Percentiles rank a stretch among this genome's conserved stretches.
These are phyloP conservation scores for Wallacemonas sp. DNA, from an alignment of 208 protist genomes.

Conservation along the genomic window DNA sequence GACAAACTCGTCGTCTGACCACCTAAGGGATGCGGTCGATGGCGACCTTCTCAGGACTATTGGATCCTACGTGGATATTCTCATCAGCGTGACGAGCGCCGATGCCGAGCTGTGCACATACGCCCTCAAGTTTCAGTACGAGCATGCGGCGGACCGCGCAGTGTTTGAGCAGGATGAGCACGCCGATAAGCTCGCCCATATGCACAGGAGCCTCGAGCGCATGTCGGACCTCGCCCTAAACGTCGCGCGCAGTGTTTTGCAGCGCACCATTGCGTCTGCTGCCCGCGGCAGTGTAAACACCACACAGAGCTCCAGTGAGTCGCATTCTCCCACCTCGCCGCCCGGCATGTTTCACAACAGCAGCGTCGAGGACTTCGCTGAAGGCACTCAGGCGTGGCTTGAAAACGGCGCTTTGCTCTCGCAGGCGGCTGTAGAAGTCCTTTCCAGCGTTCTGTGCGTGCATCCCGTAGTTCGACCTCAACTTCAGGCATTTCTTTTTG, in stretches of 20 bases:
- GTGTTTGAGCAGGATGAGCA: slow-evolving; percentile 56
- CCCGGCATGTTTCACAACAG: slow-evolving; percentile 47
- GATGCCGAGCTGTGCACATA: slow-evolving; percentile 60
- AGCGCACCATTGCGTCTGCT: slow-evolving; percentile 29
- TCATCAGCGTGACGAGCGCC: slow-evolving; percentile 58
- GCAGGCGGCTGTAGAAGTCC: slow-evolving; percentile 51
- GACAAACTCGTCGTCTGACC: slow-evolving; percentile 18
- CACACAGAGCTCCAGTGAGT: slow-evolving; percentile 13
- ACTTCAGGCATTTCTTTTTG: slow-evolving; percentile 68
- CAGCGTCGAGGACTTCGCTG: slow-evolving; percentile 82
- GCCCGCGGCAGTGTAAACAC: neutral
- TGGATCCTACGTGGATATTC: slow-evolving; percentile 54
- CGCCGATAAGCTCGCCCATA: slow-evolving; percentile 56
- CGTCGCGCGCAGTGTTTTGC: slow-evolving; percentile 51
- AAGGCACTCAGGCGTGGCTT: slow-evolving; percentile 74
- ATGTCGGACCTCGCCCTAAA: slow-evolving; percentile 73
- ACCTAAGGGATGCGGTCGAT: slow-evolving; percentile 37
- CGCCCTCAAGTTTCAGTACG: slow-evolving; percentile 79
- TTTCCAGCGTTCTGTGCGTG: slow-evolving; percentile 55
- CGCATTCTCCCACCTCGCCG: slow-evolving; percentile 30
- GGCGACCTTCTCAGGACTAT: slow-evolving; percentile 53
- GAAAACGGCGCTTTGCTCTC: slow-evolving; percentile 70
- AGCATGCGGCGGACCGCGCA: slow-evolving; percentile 76
- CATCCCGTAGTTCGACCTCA: slow-evolving; percentile 36
- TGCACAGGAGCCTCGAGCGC: slow-evolving; percentile 55